A percentile compares a stretch with the other conserved stretches of the same genome.
These are phyloP conservation scores for Orobanche coerulescens DNA, from an alignment of 257 asterid species.

Conservation along the genomic window DNA sequence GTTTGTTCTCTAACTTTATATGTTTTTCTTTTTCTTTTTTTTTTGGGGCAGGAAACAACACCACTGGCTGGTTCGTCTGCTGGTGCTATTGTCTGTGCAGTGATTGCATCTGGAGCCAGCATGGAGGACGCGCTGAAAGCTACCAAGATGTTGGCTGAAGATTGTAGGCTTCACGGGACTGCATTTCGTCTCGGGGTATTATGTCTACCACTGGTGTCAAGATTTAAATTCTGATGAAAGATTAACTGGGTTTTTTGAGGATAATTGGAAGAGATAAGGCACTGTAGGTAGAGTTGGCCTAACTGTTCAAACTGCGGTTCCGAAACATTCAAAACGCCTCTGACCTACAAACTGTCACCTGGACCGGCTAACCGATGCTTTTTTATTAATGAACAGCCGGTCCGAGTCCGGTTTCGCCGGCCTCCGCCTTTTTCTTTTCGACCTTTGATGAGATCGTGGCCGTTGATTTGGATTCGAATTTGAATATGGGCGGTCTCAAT, in stretches of 20 bases:
- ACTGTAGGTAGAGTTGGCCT: too few species aligned
- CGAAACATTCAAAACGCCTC: too few species aligned
- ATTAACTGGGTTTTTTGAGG: background rate
- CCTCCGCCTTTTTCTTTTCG: too few species aligned
- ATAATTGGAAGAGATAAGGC: background rate
- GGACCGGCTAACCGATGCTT: too few species aligned
- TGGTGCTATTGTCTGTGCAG: conserved; percentile 94
- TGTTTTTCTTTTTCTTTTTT: background rate
- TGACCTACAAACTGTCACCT: too few species aligned
- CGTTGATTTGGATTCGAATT: too few species aligned
- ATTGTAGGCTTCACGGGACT: conserved; percentile 89
- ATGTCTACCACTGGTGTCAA: background rate
- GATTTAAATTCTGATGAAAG: background rate
- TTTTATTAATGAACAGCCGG: too few species aligned
- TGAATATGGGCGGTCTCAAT: too few species aligned
- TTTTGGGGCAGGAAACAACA: conserved; percentile 61
- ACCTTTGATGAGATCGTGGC: too few species aligned
- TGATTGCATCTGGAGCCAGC: conserved; percentile 82
- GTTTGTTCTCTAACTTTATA: background rate
- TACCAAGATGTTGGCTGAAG: conserved; percentile 78
- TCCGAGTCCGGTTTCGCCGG: too few species aligned
- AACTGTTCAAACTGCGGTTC: too few species aligned
- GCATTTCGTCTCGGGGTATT: conserved; percentile 97
- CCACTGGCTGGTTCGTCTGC: conserved; percentile 99
- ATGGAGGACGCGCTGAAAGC: conserved; percentile 80